Evolutionary conservation across 1,284 basidiomycete species (phyloP), one percentile per base, ranked within the genome.

Genomic region (Marasmius tenuissimus): DNA sequence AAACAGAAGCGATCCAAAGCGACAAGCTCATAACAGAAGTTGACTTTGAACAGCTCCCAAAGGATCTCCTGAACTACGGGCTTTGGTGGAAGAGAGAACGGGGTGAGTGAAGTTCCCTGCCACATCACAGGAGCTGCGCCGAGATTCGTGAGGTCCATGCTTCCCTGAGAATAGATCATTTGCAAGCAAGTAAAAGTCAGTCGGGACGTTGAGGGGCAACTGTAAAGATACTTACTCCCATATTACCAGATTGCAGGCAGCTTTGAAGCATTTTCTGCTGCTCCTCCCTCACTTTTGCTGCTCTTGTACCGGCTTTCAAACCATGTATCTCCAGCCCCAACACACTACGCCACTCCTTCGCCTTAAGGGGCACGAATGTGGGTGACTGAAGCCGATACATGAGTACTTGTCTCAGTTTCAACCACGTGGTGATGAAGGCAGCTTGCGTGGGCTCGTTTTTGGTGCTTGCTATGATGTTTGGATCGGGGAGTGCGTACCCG

Each of bases 401-500:
- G 1, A 58, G 45, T 3, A 48, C 20, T 11, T 12, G 14, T 8
- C 45, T 16, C 9, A 58, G 42, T 27, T 58, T 58, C 33, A 58
- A 42, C 12, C 34, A 45, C 0, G 9, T 37, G 0, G 18, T 49
- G 27, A 58, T 8, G 14, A 33, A 34, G 9, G 6, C 22, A 12
- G 16, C 57, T 1, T 42, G 39, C 7, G 22, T 49, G 0, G 20
- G 14, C 5, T 14, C 20, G 16, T 18, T 48, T 12, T 2, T n/a
- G 4, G 47, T 47, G 8, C n/a, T 33, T 18, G 57, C 42, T 10
- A 58, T 58, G 18, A 58, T 35, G n/a, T 33, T 49, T n/a, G 57
- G 45, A 34, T 58, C 45, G n/a, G 57, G 57, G 7, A 58, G 34
- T 12, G 57, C 57, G 16, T 49, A 58, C 18, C 57, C 42, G 27